These are phyloP conservation scores for Otatea glauca DNA, from an alignment of 176 grass and related monocot species.

Conservation along the genomic window DNA sequence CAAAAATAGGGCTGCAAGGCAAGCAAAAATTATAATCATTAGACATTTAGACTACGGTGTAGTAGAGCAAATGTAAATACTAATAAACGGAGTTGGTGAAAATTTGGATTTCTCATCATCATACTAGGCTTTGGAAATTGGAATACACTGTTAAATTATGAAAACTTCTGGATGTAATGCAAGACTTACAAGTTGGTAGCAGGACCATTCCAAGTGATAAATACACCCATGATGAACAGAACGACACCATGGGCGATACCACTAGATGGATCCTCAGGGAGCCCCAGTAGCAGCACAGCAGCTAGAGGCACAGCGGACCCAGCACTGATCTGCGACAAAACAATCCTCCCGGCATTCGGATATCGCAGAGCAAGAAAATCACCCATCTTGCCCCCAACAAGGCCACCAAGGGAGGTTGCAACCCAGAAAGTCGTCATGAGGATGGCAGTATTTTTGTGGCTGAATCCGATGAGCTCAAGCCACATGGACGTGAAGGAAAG, in stretches of 20 bases:
- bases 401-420: slow-evolving; percentile 59
- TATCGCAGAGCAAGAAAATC: slow-evolving; percentile 55
- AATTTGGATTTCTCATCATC: not conserved
- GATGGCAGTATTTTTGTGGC: slow-evolving; percentile 53
- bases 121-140: not conserved
- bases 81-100: not conserved
- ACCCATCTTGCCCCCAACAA: slow-evolving; percentile 61
- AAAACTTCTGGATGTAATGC: not conserved
- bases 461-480: slow-evolving; percentile 88
- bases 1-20: slow-evolving; percentile 83
- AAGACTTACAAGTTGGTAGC: slow-evolving; percentile 71
- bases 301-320: slow-evolving; percentile 61
- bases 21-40: not conserved
- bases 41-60: not conserved
- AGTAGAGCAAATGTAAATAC: slow-evolving; percentile 1
- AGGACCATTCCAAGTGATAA: slow-evolving; percentile 72
- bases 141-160: not conserved
- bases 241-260: slow-evolving; percentile 49
- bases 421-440: slow-evolving; percentile 57
- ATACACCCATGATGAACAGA: slow-evolving; percentile 63
- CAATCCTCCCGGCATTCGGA: slow-evolving; percentile 64
- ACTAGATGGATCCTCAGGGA: slow-evolving; percentile 60
- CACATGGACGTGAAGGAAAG: slow-evolving; percentile 85
- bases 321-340: slow-evolving; percentile 68
- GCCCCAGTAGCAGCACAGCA: slow-evolving; percentile 55